Percentiles rank a stretch among this genome's conserved stretches.
Evolutionary conservation across 495 filamentous ascomycete genomes (phyloP).

Genomic region (Hypoxylon fuscum): DNA sequence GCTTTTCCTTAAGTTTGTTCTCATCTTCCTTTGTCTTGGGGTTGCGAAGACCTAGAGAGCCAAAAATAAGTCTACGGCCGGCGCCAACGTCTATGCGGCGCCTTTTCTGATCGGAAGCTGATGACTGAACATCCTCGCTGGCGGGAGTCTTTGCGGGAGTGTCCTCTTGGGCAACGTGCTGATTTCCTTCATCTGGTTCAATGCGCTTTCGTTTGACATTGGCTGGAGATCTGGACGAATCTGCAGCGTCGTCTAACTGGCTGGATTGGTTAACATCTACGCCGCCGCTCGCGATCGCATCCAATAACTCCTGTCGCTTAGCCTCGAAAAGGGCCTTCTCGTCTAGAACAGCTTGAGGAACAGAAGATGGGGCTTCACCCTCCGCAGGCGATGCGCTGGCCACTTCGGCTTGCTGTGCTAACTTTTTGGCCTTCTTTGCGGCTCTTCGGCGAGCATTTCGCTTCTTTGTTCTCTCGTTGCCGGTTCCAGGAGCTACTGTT

Average conservation of each 20-base stretch:
- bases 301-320: slow-evolving; percentile 37
- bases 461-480: slow-evolving; percentile 49
- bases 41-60: slow-evolving; percentile 72
- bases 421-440: slow-evolving; percentile 38
- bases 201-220: slow-evolving; percentile 28
- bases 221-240: not conserved
- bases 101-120: slow-evolving; percentile 50
- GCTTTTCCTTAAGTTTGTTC: slow-evolving; percentile 65
- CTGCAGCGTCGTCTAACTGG: slow-evolving; percentile 1
- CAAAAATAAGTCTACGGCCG: slow-evolving; percentile 73
- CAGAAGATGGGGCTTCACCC: not conserved
- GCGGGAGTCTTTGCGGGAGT: slow-evolving; percentile 4
- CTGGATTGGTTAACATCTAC: slow-evolving; percentile 41
- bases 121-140: slow-evolving; percentile 28
- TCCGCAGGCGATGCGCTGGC: not conserved
- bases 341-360: slow-evolving; percentile 12
- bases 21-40: slow-evolving; percentile 75
- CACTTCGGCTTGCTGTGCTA: slow-evolving; percentile 8
- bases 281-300: slow-evolving; percentile 38
- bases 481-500: slow-evolving; percentile 46
- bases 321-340: slow-evolving; percentile 42
- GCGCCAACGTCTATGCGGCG: slow-evolving; percentile 70
- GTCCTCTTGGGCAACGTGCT: not conserved
- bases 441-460: slow-evolving; percentile 55
- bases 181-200: slow-evolving; percentile 2